These are phyloP conservation scores for Nakaseomyces bracarensis DNA, from an alignment of 1,139 yeast species.

Conservation along the genomic window DNA sequence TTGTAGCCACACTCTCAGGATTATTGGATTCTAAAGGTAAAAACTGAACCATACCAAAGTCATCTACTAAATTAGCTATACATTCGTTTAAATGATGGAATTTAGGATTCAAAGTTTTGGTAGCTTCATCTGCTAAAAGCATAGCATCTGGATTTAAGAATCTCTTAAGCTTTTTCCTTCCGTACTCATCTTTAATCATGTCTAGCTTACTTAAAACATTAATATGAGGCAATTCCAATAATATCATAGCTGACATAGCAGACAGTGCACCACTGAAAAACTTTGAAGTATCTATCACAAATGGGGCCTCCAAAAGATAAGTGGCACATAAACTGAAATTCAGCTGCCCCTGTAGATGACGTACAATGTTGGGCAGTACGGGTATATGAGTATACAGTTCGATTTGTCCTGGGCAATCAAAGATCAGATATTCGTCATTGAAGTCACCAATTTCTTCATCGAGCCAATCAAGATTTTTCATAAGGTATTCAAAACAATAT, in stretches of 20 bases:
- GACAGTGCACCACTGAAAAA: constrained; percentile 91
- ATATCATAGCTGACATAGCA: constrained; percentile 98
- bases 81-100: constrained; percentile 67
- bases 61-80: constrained; percentile 86
- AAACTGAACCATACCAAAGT: constrained; percentile 97
- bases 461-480: constrained; percentile 89
- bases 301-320: constrained; percentile 87
- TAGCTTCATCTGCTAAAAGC: constrained; percentile 46
- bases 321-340: constrained; percentile 89
- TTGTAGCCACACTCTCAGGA: constrained; percentile 72
- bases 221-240: constrained; percentile 88
- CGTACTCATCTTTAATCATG: constrained; percentile 65
- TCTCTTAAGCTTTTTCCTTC: constrained; percentile 67
- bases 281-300: constrained; percentile 79
- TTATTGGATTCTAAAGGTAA: constrained; percentile 80
- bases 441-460: constrained; percentile 92
- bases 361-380: constrained; percentile 77
- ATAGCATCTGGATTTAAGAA: constrained; percentile 89
- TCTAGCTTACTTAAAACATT: constrained; percentile 83
- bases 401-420: constrained; percentile 98
- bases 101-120: constrained; percentile 57
- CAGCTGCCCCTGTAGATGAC: constrained; percentile 68
- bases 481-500: constrained; percentile 83
- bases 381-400: constrained; percentile 94
- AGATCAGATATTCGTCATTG: constrained; percentile 85